Evolutionary conservation across 1,284 basidiomycete genomes (phyloP), one percentile per base, ranked within the genome.

Genomic region (Fomitopsis schrenkii): DNA sequence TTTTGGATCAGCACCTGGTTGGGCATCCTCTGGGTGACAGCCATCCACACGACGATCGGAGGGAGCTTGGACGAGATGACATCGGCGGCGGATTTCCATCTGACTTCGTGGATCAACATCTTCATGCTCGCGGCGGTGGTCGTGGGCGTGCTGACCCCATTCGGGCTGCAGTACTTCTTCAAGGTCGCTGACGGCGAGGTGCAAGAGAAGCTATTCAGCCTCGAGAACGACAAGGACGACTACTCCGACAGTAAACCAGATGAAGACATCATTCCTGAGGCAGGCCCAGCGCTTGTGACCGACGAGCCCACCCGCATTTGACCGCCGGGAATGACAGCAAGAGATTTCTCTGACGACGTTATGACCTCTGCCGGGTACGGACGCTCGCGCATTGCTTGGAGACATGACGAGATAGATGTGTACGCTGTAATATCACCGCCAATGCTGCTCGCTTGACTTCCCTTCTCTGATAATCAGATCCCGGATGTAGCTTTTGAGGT

Each of bases 21-120:
- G 38, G 97, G 96, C 1, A 94, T 98, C 67, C 84, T 95, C 58
- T 95, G 95, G 52, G 91, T 96, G 42, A 88, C 87, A 0, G 91
- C 97, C 64, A 98, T 99, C 70, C 97, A 99, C 73, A 95, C 93
- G 0, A 95, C 94, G 14, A 97, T 99, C 66, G 97, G 97, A 2
- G 90, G 93, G 19, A 91, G 93, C 10, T 81, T 99, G 35, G 96
- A 98, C 68, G 87, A 95, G 65, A 98, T 99, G 95, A 96, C 96
- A 4, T 89, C 87, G 44, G 82, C 95, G 0, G 91, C 87, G 44
- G 96, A 98, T 73, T 98, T 98, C 74, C 88, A 96, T 72, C 82
- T 98, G 58, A 86, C 98, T 66, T 96, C 91, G 59, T 89, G 88
- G 83, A 84, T 85, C 66, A 97, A 97, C 75, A 89, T 93, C 68